Evolutionary conservation across 1,284 basidiomycete species (phyloP).

Genomic region (Apiotrichum gamsii): DNA sequence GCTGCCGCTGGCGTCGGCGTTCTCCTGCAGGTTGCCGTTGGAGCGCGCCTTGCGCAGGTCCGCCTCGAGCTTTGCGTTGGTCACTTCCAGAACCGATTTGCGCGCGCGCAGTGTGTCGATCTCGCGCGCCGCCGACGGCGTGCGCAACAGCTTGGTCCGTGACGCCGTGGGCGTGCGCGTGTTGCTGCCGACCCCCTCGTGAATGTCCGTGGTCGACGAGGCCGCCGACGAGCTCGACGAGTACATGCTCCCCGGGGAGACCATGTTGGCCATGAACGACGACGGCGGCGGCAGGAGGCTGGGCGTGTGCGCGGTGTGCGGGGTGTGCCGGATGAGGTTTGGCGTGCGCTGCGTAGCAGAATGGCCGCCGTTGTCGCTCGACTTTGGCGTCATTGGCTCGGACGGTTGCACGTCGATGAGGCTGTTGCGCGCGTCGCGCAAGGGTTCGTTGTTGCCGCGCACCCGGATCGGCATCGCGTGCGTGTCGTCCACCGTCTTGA

Average conservation of each 20-base stretch:
- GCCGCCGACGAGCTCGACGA: background rate
- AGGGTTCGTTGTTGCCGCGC: too few relatives aligned
- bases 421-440: too few relatives aligned
- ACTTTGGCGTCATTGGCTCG: too few relatives aligned
- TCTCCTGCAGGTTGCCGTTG: background rate
- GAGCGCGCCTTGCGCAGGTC: background rate
- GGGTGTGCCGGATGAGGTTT: too few relatives aligned
- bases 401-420: too few relatives aligned
- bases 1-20: background rate
- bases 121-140: background rate
- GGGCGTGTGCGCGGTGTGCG: too few relatives aligned
- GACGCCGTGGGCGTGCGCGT: background rate
- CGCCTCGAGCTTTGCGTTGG: background rate
- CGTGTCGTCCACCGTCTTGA: too few relatives aligned
- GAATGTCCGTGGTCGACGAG: background rate
- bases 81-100: constrained; percentile 1
- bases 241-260: background rate
- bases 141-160: background rate
- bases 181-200: background rate
- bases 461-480: too few relatives aligned
- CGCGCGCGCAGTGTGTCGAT: background rate
- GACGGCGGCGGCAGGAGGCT: too few relatives aligned
- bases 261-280: background rate
- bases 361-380: too few relatives aligned
- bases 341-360: too few relatives aligned